Base-by-base conservation (phyloP, 2,329 filamentous ascomycete species). In the Fusarium praegraminearum region DNA sequence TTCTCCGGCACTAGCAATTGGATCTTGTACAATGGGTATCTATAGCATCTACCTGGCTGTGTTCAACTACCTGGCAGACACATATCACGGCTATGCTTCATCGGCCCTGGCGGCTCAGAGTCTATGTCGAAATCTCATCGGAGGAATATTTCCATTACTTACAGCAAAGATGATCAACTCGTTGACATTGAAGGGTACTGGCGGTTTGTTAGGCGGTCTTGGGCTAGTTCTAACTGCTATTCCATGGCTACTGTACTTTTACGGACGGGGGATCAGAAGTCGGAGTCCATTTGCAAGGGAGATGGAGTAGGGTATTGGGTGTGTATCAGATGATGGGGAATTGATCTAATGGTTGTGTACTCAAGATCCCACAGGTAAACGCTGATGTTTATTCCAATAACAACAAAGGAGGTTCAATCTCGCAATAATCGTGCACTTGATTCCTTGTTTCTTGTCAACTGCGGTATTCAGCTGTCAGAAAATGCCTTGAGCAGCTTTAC, bases 21-120 rank as follows among this genome's bases (percentile, higher is more conserved):
- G 82, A 0, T 86, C 87, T 52, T 88, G 89, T 2, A 90, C 88
- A 0, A 87, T 91, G 76, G 85, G 90, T 43, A 91, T 92, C 63
- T 91, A 90, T 76, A 86, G 85, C 30, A 89, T 92, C 50, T 91
- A 90, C 72, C 82, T 92, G 2, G 87, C 89, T 1, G 88, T 90
- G 0, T 97, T 97, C 81, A 98, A 98, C 76, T 98, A 97, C 73
- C 85, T 97, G 1, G 93, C 94, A n/a, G 94, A 98, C 76, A 91
- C 90, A 1, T 98, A 97, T 78, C 91, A 94, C 76, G 84, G 86
- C 2, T 97, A 95, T 73, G 93, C 94, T 1, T 93, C 90, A 35
- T 96, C 92, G 0, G 94, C 94, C 0, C 82, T 97, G 11, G 94
- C 94, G 0, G 93, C 93, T 1, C 93, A 97, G 80, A 91, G 89